Conservation (phyloP, 78 protist genomes). For the Chrysochromulina parva region DNA sequence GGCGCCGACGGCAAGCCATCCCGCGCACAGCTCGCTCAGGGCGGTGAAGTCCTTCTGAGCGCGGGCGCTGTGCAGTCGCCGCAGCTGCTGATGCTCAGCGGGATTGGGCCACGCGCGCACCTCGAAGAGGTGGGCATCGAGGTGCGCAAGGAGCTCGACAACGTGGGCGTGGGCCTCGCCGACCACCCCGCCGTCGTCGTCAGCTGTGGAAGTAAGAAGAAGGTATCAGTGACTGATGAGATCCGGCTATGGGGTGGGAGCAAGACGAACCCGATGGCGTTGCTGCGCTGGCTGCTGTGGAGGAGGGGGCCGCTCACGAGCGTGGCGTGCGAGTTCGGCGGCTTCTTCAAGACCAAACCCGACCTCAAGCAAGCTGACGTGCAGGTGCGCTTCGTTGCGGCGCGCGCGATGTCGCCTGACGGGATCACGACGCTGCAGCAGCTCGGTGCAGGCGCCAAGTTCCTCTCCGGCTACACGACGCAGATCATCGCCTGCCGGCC, state of each 20-base stretch:
- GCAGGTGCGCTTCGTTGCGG: constrained; percentile 1
- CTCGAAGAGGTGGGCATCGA: constrained; percentile 24
- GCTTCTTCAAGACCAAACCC: background rate
- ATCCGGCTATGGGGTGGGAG: background rate
- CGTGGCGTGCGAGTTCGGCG: constrained; percentile 17
- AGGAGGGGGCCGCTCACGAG: background rate
- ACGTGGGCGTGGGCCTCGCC: constrained; percentile 50
- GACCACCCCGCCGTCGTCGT: constrained; percentile 43
- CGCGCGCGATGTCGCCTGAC: background rate
- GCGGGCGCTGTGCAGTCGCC: constrained; percentile 60
- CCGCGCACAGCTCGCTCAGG: background rate
- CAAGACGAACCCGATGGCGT: background rate
- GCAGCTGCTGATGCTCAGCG: constrained; percentile 48
- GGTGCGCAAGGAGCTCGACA: constrained; percentile 19
- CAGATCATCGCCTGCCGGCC: background rate
- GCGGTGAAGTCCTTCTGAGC: constrained; percentile 36
- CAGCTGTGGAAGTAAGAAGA: background rate
- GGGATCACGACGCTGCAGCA: background rate
- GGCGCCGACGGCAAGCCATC: background rate
- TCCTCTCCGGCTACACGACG: background rate
- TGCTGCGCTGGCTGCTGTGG: background rate
- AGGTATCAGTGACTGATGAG: background rate
- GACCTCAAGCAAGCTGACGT: background rate
- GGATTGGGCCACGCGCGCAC: constrained; percentile 57
- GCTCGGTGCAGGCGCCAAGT: background rate